Evolutionary conservation across 768 basidiomycete species (phyloP).

Genomic region (Artomyces pyxidatus): DNA sequence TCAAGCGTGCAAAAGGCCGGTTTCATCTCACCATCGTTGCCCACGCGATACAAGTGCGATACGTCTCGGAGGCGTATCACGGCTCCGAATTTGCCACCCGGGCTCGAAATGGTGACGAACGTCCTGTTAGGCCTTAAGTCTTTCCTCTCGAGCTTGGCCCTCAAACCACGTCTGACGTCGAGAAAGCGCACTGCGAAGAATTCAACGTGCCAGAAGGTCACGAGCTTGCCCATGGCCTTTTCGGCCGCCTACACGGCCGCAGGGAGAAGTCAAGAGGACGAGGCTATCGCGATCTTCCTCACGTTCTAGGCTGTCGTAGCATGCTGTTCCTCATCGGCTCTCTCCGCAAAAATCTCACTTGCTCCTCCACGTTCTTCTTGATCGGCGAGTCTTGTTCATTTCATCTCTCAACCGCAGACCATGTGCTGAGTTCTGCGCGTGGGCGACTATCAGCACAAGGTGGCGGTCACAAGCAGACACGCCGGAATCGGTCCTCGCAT

Average conservation of each 20-base stretch:
- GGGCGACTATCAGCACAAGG: neutral
- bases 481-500: constrained; percentile 37
- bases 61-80: constrained; percentile 55
- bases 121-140: no score
- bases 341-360: constrained; percentile 40
- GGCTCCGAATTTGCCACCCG: constrained; percentile 57
- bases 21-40: neutral
- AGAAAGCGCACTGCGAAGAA: constrained; percentile 22
- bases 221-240: constrained; percentile 16
- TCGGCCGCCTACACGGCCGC: constrained; percentile 36
- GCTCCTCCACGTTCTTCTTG: constrained; percentile 45
- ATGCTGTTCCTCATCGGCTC: constrained; percentile 51
- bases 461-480: constrained; percentile 25
- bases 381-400: constrained; percentile 28
- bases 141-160: no score
- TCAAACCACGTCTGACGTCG: constrained; percentile 32
- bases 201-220: neutral
- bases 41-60: constrained; percentile 55
- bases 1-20: constrained; percentile 58
- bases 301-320: constrained; percentile 69
- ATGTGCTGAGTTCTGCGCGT: neutral
- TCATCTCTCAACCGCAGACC: constrained; percentile 34
- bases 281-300: constrained; percentile 70
- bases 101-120: constrained; percentile 58
- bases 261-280: constrained; percentile 29